A percentile compares a stretch with the other conserved stretches of the same genome.
These are phyloP conservation scores for Plenodomus biglobosus DNA, from an alignment of 2,329 filamentous ascomycete species.

Conservation along the genomic window DNA sequence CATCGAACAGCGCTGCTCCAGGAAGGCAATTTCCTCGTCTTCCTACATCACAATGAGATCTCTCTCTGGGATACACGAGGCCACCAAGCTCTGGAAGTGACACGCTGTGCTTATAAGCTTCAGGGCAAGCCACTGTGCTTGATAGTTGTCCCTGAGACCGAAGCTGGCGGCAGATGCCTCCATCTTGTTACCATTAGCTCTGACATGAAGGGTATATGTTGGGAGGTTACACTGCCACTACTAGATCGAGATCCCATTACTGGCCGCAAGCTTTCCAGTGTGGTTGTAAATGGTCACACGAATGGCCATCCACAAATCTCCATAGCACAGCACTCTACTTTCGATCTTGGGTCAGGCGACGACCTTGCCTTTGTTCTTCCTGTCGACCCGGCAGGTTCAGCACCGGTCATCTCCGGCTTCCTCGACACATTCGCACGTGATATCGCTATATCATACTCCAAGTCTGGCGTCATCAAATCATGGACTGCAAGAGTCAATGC, in stretches of 20 bases:
- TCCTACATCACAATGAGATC: conserved; percentile 70
- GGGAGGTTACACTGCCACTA: conserved; percentile 69
- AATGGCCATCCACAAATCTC: conserved; percentile 44
- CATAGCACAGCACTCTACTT: conserved; percentile 69
- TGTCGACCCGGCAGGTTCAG: conserved; percentile 81
- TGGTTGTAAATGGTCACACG: conserved; percentile 31
- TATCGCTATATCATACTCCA: conserved; percentile 81
- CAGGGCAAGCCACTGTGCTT: conserved; percentile 77
- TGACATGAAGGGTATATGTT: conserved; percentile 75
- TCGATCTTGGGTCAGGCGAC: conserved; percentile 62
- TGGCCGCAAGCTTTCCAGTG: conserved; percentile 30
- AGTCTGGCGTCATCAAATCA: conserved; percentile 72
- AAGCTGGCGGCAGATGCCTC: conserved; percentile 52
- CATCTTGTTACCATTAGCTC: conserved; percentile 84
- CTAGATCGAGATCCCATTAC: conserved; percentile 32
- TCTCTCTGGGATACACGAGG: conserved; percentile 78
- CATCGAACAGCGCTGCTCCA: conserved; percentile 77
- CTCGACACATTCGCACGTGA: conserved; percentile 85
- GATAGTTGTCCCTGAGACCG: conserved; percentile 69
- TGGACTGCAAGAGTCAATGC: conserved; percentile 79
- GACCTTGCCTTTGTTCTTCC: conserved; percentile 67
- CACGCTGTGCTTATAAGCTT: conserved; percentile 59
- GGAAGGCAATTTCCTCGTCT: conserved; percentile 78
- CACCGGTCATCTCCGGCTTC: conserved; percentile 71
- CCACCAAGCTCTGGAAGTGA: conserved; percentile 60